Base-by-base conservation (phyloP, 202 grass and related monocot genomes). In the Cymbopogon flexuosus region DNA sequence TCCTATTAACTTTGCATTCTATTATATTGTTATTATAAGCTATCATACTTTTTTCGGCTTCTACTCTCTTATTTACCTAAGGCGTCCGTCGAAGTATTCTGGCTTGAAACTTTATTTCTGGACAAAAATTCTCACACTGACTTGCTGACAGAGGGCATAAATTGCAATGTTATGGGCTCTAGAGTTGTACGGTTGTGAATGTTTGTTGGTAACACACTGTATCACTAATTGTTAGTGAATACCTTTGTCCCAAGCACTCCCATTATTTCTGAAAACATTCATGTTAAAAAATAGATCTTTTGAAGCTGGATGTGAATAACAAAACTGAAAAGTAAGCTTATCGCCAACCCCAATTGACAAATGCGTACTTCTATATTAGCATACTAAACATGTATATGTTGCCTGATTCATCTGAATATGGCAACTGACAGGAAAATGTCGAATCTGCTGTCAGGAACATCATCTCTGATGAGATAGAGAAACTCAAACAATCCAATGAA, bases 381-480 rank as follows among this genome's bases (percentile, higher is more conserved):
- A 72, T 63, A 63, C 21, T 78, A 54, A 15, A n/a, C 24, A 56
- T 79, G 51, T 73, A 41, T 73, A 11, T 40, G 6, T 63, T 79
- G 47, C 18, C 16, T 89, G 54, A 84, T 58, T 73, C 21, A 40
- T 70, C 70, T 78, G 33, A 52, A 40, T 73, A 27, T 75, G 65
- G 62, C 9, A 51, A 76, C 73, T 88, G 69, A 81, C 87, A 98
- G 90, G 84, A 88, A 60, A 88, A 87, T 22, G 79, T 81, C 39
- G 79, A 89, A 80, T 89, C 87, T 80, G 83, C 83, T 46, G 84
- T 95, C 59, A 87, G 84, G 67, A 66, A 80, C 63, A 93, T 98
- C 70, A 86, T 98, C 72, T 89, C 88, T 73, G 86, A 93, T 79
- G 96, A 98, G 80, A 75, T 98, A 84, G 76, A 98, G 82, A 98